Base-by-base conservation (phyloP, 2,329 filamentous ascomycete genomes). In the Nothopassalora personata region DNA sequence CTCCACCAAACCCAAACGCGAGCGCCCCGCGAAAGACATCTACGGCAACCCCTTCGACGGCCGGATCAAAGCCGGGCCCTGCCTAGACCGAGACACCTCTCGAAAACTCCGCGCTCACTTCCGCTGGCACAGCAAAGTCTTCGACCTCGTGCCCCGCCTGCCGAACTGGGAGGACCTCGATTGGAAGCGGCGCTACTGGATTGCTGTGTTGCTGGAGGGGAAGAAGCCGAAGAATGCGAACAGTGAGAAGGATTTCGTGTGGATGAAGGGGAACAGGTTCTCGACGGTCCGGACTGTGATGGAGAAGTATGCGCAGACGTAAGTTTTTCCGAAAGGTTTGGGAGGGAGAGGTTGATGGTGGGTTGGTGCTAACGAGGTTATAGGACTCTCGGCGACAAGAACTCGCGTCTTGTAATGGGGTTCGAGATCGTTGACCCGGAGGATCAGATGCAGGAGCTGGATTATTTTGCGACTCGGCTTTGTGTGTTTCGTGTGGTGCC, bases 271-370 rank as follows among this genome's bases (percentile, higher is more conserved):
- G 1, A 68, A 70, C 53, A 57, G 62, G 9, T 60, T 61, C 39
- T 70, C 64, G n/a, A 73, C 71, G 2, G 64, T 73, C 3, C 60
- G 63, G 43, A 74, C 72, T 1, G 64, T 74, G 53, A 68, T 64
- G 66, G 46, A 57, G 43, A 15, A 34, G 28, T 55, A 59, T 39
- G 28, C 53, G 11, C 52, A 48, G 13, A 63, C 46, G 23, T 23
- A 23, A 23, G 23, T 23, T 23, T 23, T 23, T 23, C 23, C 23
- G 23, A 23, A 23, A 23, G 23, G 23, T 23, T 23, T 23, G 23
- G 23, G 23, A 23, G 23, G 23, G 23, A 23, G 23, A 23, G 23
- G 23, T 23, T 23, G 23, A 3, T 23, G 23, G 23, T 23, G 23
- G 3, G 23, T 1, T 1, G 23, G 1, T 23, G 23, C 23, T 23